These are phyloP conservation scores for Backusella morwellensis DNA, from an alignment of 192 early-diverging fungal species.

Conservation along the genomic window DNA sequence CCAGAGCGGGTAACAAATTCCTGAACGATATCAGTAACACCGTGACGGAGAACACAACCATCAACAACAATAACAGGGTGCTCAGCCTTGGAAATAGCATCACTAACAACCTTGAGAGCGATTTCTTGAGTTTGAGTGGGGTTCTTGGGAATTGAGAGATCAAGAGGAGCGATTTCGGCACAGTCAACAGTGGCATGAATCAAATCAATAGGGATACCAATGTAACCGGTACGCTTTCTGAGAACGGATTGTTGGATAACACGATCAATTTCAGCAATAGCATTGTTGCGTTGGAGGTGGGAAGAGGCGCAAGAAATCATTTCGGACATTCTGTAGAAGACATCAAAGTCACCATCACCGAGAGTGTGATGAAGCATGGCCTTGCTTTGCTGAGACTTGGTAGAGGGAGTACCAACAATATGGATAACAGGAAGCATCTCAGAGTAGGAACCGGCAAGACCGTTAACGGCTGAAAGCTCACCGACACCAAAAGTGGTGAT, in stretches of 20 bases:
- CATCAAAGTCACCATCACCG: slow-evolving; percentile 47
- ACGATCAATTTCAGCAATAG: slow-evolving; percentile 40
- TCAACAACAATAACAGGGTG: slow-evolving; percentile 46
- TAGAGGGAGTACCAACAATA: slow-evolving; percentile 49
- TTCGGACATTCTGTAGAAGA: slow-evolving; percentile 41
- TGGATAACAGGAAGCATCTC: slow-evolving; percentile 52
- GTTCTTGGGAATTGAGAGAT: slow-evolving; percentile 26
- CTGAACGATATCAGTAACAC: slow-evolving; percentile 15
- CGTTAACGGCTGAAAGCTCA: slow-evolving; percentile 42
- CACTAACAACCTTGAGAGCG: slow-evolving; percentile 32
- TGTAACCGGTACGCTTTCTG: slow-evolving; percentile 28
- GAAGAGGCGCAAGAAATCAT: slow-evolving; percentile 41
- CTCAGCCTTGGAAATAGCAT: slow-evolving; percentile 30
- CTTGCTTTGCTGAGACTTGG: slow-evolving; percentile 39
- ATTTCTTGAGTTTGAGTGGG: slow-evolving; percentile 23
- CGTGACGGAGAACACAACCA: slow-evolving; percentile 40
- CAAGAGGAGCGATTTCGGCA: slow-evolving; percentile 25
- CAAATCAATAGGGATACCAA: slow-evolving; percentile 45
- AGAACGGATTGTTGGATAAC: slow-evolving; percentile 18
- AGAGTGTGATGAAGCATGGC: slow-evolving; percentile 51
- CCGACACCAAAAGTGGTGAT: slow-evolving; percentile 51
- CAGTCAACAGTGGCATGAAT: slow-evolving; percentile 17
- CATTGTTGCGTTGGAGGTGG: slow-evolving; percentile 27
- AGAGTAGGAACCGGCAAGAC: slow-evolving; percentile 44
- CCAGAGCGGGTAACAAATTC: slow-evolving; percentile 26